phyloP scores from a whole-genome alignment of 2,329 filamentous ascomycete species.

The Xylariaceae sp. region DNA sequence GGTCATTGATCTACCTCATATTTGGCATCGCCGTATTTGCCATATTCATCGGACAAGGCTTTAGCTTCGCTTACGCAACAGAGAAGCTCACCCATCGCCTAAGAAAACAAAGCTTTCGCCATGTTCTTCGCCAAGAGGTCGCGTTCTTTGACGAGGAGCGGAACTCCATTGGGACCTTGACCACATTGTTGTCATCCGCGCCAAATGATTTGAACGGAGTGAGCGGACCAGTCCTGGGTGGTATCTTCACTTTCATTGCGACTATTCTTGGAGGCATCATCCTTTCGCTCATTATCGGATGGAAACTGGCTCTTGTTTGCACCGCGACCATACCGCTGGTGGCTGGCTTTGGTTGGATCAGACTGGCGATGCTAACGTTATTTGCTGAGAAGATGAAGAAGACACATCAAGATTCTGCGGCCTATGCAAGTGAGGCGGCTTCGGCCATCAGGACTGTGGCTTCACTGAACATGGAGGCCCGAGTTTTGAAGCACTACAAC shows the following conservation, averaged over 20 bases:
- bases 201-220: background rate
- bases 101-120: background rate
- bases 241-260: conserved; percentile 39
- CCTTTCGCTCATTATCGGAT: conserved; percentile 38
- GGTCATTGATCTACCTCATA: conserved; percentile 1
- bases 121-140: conserved; percentile 6
- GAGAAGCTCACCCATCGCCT: conserved; percentile 2
- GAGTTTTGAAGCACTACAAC: conserved; percentile 32
- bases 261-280: conserved; percentile 37
- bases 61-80: background rate
- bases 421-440: conserved; percentile 44
- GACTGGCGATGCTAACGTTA: conserved; percentile 41
- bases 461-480: conserved; percentile 35
- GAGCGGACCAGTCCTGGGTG: conserved; percentile 2
- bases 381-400: conserved; percentile 35
- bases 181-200: background rate
- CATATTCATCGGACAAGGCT: background rate
- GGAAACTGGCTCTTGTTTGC: conserved; percentile 43
- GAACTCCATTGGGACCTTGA: background rate
- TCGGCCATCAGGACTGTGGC: conserved; percentile 42
- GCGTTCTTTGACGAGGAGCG: conserved; percentile 3
- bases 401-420: conserved; percentile 37
- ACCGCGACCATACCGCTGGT: conserved; percentile 40
- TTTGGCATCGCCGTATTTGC: conserved; percentile 1
- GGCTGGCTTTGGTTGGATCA: conserved; percentile 36